Evolutionary conservation across 148 eudicot genomes (phyloP), one percentile per base, ranked within the genome.

Genomic region (Fagopyrum tataricum): DNA sequence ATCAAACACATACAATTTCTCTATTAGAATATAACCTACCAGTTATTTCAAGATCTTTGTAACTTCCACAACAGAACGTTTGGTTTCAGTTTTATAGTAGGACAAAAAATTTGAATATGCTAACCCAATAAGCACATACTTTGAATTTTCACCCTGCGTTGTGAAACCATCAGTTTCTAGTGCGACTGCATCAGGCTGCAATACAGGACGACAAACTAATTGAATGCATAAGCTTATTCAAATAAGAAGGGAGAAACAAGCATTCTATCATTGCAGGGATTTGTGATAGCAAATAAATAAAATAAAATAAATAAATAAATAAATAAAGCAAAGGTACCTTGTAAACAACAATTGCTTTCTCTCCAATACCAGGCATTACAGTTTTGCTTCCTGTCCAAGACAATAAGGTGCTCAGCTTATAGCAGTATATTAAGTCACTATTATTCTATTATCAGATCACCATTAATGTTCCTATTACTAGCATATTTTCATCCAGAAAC

Each of bases 271-370:
- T 10, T 43, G 2, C 11, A 67, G 76, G 20, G 74, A 46, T 12
- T 46, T 46, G 10, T 46, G 48, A 31, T 31, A 31, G 37, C 37
- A 31, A 31, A 31, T 31, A 31, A 31, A 31, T n/a, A n/a, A n/a
- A n/a, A n/a, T n/a, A n/a, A n/a, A n/a, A n/a, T n/a, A n/a, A n/a
- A n/a, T 26, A 26, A 17, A 20, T 1, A 43, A n/a, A 17, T 13
- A 14, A 46, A 17, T n/a, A 67, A 67, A 56, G 47, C 46, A 44
- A 51, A 81, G 59, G 73, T 82, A 92, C 99, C 91, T 87, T 85
- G 85, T 92, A 96, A 47, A 92, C 90, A 74, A 96, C 92, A 84
- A 96, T 92, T 72, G 97, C 96, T 75, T 86, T 96, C 78, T 95
- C 97, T 6, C 90, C 89, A 78, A 76, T 80, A 71, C 78, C 59